Conservation (phyloP, 345 rosid species). For the Cardamine resedifolia region DNA sequence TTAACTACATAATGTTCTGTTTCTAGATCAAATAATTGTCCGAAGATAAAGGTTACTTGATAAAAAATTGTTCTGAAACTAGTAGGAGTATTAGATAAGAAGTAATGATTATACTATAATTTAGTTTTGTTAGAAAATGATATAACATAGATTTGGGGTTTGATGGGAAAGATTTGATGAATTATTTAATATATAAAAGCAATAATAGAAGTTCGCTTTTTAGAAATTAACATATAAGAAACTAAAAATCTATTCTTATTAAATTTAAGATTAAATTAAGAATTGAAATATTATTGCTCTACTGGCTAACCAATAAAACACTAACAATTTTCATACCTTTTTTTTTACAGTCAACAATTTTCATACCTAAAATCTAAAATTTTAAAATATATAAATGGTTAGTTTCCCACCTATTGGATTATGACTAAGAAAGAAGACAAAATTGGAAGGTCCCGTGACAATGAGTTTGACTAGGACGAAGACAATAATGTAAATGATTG, state of each 20-base stretch:
- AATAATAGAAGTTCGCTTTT: neutral
- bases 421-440: neutral
- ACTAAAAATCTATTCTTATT: neutral
- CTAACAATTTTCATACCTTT: neutral
- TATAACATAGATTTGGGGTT: neutral
- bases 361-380: neutral
- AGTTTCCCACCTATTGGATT: neutral
- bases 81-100: neutral
- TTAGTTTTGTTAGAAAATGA: neutral
- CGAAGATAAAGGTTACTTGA: neutral
- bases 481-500: neutral
- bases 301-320: neutral
- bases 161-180: neutral
- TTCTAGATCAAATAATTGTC: neutral
- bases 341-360: neutral
- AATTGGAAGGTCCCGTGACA: neutral
- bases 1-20: neutral
- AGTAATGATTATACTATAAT: neutral
- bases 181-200: neutral
- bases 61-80: neutral
- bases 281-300: neutral
- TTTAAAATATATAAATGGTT: neutral
- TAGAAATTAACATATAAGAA: neutral
- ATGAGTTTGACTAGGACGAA: slow-evolving; percentile 3
- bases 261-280: neutral